These are phyloP conservation scores for Auricularia sp. DNA, from an alignment of 768 basidiomycete species.

Conservation along the genomic window DNA sequence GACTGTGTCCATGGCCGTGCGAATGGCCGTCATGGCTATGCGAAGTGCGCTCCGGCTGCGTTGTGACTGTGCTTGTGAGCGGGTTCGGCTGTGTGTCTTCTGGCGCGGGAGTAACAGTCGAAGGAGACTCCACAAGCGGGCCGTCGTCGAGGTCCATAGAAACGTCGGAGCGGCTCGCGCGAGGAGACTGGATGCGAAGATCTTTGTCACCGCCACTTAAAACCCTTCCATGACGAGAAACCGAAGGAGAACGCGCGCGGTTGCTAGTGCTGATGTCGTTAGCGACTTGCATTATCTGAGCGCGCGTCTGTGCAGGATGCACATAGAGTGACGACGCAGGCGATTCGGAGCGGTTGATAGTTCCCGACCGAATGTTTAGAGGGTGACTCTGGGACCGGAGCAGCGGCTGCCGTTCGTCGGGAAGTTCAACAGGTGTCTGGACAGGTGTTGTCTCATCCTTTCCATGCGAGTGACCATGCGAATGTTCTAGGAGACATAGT, in stretches of 20 bases:
- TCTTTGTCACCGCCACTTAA: background rate
- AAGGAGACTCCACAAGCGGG: background rate
- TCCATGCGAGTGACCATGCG: background rate
- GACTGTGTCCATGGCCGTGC: constrained; percentile 42
- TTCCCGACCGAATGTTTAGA: background rate
- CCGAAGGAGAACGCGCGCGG: background rate
- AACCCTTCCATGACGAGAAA: background rate
- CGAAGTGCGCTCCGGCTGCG: background rate
- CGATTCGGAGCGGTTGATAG: constrained; percentile 20
- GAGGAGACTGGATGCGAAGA: background rate
- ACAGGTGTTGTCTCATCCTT: background rate
- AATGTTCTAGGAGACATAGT: background rate
- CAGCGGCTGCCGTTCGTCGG: background rate
- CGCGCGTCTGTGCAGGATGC: constrained; percentile 35
- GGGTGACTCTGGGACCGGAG: background rate
- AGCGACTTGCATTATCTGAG: constrained; percentile 58
- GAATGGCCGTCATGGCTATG: constrained; percentile 46
- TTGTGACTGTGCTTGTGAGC: background rate
- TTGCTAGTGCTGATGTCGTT: constrained; percentile 44
- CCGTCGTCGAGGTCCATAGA: background rate
- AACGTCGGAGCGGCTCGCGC: background rate
- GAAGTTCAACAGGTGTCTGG: background rate
- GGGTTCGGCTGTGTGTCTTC: background rate
- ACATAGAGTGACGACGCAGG: constrained; percentile 57
- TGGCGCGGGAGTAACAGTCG: background rate